A percentile compares a stretch with the other conserved stretches of the same genome.
Evolutionary conservation across 257 asterid genomes (phyloP).

Genomic region (Phtheirospermum japonicum): DNA sequence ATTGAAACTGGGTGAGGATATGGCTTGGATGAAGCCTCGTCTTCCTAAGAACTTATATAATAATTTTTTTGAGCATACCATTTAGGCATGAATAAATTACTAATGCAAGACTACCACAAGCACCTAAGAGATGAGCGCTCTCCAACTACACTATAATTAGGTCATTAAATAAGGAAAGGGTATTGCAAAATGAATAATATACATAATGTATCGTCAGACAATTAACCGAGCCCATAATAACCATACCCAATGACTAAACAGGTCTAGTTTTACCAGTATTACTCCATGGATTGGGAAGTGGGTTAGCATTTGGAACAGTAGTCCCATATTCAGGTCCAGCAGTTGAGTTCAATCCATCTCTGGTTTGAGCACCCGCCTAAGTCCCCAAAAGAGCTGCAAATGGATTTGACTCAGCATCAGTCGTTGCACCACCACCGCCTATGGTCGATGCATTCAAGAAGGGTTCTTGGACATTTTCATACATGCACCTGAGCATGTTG

Average conservation of each 20-base stretch:
- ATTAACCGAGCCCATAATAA: constrained; percentile 9
- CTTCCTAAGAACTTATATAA: too few species aligned
- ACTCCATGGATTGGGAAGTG: constrained; percentile 69
- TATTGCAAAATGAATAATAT: not conserved
- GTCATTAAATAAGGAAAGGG: constrained; percentile 2
- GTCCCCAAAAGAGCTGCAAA: constrained; percentile 55
- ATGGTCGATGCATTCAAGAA: constrained; percentile 55
- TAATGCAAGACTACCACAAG: constrained; percentile 15
- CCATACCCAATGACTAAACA: not conserved
- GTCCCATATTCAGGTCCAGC: constrained; percentile 47
- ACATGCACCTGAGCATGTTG: constrained; percentile 73
- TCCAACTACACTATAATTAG: constrained; percentile 8
- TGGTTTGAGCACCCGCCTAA: constrained; percentile 46
- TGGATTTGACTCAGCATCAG: constrained; percentile 49
- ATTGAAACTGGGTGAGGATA: not conserved
- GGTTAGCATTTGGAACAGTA: constrained; percentile 52
- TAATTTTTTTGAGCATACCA: not conserved
- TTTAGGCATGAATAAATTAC: constrained; percentile 3
- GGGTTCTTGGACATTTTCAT: constrained; percentile 68
- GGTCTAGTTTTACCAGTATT: constrained; percentile 37
- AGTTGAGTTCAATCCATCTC: constrained; percentile 42
- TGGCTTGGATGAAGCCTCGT: not conserved
- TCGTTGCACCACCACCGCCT: constrained; percentile 37
- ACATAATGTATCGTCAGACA: constrained; percentile 1
- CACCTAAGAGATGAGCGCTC: constrained; percentile 14